Evolutionary conservation across 495 filamentous ascomycete genomes (phyloP), one percentile per base, ranked within the genome.

Genomic region (Trichoderma gamsii): DNA sequence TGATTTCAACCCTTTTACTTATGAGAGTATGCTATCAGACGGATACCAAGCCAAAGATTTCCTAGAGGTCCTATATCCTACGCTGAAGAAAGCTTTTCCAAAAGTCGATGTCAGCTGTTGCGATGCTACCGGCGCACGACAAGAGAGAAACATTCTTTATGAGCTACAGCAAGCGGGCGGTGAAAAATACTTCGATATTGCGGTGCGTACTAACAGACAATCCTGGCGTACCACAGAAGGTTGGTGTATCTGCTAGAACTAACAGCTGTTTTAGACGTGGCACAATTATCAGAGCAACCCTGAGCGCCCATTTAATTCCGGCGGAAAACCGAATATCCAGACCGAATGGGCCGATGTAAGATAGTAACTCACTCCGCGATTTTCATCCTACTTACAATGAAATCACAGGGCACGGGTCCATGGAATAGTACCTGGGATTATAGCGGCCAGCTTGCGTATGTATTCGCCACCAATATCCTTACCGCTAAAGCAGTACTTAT

Each of bases 41-140:
- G 73, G 75, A 21, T 66, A 65, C 25, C 73, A 76, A 41, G 73
- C 73, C 27, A 72, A 71, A 68, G 73, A 76, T 69, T 75, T 76
- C 51, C 72, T 74, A 51, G 73, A 76, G 46, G 32, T 76, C 51
- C 29, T 76, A 8, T 63, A 75, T 67, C 66, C 73, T 12, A 52
- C 73, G 15, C 65, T 75, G 32, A 63, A 74, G 49, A 70, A 72
- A 6, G 70, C 69, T n/a, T 73, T 73, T 68, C 68, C 73, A 18
- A 72, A 72, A 59, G 73, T 75, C 13, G 73, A 72, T 41, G 73
- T 76, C 69, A 72, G 71, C 0, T 76, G 75, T 63, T 76, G 73
- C 52, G 75, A 76, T 49, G 73, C 73, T 1, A 71, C 72, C 59
- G 75, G 75, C 41, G 73, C 72, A 69, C 69, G 75, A 16, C 73